Base-by-base conservation (phyloP, 352 stramenopile genomes). In the Pythium aristosporum region DNA sequence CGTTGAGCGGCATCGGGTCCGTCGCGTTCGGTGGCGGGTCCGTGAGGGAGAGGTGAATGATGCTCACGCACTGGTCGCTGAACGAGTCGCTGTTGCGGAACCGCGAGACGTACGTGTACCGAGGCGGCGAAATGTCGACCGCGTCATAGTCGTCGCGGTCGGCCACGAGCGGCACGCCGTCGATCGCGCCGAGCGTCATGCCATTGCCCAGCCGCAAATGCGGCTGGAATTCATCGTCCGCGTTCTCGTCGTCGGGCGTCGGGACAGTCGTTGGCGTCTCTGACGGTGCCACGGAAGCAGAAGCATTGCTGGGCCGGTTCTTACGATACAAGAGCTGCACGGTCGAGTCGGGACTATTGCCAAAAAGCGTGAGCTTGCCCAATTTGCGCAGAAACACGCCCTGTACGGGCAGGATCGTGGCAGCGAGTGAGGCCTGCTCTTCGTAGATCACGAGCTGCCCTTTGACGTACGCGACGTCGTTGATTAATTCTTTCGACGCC, bases 381-480 rank as follows among this genome's bases (percentile, higher is more conserved):
- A 87, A 67, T 36, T 82, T 83, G 1, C 85, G 68, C 13, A 96
- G 63, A 59, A 94, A 96, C 23, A 96, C 81, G 21, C 87, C 87
- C 42, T 92, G 81, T n/a, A 96, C 81, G 0, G 85, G 82, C 11
- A 96, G 49, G 60, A 94, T 94, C 13, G 85, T 94, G 0, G 82
- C 84, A 0, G 85, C 82, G 6, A 94, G 71, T 12, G 82, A 91
- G 20, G 84, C 77, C 65, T 91, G 77, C 50, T 94, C 77, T 48
- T 94, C 85, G 66, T 94, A 91, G 43, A 94, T 89, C 20, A 94
- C 84, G 55, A 92, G 71, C 63, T 94, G 85, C 0, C 85, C 85
- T 20, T 82, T 90, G 2, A 92, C 81, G 61, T 94, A 94, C 15
- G 82, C 75, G 43, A 92, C 79, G 42, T 94, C 85, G 12, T 75